phyloP scores from a whole-genome alignment of 192 early-diverging fungal species.

The Powellomyces hirtus region DNA sequence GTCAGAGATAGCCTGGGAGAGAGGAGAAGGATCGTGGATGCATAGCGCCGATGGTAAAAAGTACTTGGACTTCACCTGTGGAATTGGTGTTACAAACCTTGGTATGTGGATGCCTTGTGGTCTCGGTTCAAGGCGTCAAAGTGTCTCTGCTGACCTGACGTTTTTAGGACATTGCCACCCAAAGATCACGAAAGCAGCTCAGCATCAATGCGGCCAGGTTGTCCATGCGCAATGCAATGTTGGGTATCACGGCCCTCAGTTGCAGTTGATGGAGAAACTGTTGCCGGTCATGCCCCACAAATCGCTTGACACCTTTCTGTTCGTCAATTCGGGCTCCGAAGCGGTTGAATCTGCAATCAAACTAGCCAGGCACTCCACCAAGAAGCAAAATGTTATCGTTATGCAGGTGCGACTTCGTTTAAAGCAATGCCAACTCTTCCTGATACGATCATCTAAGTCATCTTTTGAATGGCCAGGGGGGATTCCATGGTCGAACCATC shows the following conservation, averaged over 20 bases:
- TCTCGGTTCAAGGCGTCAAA: no score
- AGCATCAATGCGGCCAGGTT: conserved; percentile 14
- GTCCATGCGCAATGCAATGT: conserved; percentile 15
- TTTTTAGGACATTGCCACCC: conserved; percentile 20
- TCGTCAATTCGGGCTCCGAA: conserved; percentile 20
- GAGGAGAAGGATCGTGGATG: conserved; percentile 15
- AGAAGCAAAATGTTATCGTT: conserved; percentile 24
- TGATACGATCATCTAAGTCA: no score
- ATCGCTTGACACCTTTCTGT: conserved; percentile 24
- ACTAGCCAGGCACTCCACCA: conserved; percentile 19
- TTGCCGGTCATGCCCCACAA: conserved; percentile 22
- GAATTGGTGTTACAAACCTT: conserved; percentile 21
- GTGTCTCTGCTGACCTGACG: background rate
- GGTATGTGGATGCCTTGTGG: no score
- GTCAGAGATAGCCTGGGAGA: conserved; percentile 7
- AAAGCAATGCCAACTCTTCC: no score
- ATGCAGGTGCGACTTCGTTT: no score
- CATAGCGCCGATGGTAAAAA: conserved; percentile 2
- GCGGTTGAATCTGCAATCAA: conserved; percentile 14
- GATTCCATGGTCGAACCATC: conserved; percentile 16
- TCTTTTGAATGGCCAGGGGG: no score
- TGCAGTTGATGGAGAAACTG: conserved; percentile 5
- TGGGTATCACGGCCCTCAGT: conserved; percentile 7
- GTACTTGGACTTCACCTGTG: conserved; percentile 24
- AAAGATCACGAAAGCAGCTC: conserved; percentile 12